Percentiles rank a stretch among this genome's conserved stretches.
Evolutionary conservation across 306 rosid genomes (phyloP).

Genomic region (Malus asiatica): DNA sequence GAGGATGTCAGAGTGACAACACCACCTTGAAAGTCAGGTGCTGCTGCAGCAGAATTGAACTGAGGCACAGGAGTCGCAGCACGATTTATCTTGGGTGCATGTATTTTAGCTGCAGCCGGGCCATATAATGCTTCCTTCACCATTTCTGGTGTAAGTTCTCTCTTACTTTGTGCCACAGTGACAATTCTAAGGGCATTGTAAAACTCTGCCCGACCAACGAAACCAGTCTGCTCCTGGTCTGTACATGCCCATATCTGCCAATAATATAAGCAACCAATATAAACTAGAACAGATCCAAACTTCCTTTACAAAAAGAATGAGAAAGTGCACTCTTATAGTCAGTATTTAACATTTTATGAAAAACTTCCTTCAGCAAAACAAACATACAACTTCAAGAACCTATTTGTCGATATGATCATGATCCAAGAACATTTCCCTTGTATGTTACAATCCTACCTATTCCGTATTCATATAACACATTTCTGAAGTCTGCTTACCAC

Average conservation of each 20-base stretch:
- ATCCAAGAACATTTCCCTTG: no score
- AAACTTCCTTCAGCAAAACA: no score
- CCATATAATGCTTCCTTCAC: slow-evolving; percentile 90
- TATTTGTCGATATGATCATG: no score
- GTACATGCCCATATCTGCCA: slow-evolving; percentile 83
- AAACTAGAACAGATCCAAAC: not conserved
- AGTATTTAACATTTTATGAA: not conserved
- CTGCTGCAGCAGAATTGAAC: no score
- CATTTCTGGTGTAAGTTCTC: slow-evolving; percentile 76
- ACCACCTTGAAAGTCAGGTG: no score
- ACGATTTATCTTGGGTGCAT: slow-evolving; percentile 76
- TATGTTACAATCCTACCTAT: no score
- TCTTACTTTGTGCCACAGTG: slow-evolving; percentile 95
- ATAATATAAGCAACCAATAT: slow-evolving; percentile 14
- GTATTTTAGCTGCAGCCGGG: slow-evolving; percentile 85
- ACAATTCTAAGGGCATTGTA: slow-evolving; percentile 96
- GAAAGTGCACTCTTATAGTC: no score
- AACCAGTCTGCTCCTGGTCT: slow-evolving; percentile 64
- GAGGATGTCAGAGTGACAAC: slow-evolving; percentile 21
- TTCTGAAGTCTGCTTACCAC: no score
- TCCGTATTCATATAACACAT: no score
- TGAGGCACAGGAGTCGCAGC: slow-evolving; percentile 5
- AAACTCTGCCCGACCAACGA: slow-evolving; percentile 80
- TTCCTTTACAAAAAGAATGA: not conserved
- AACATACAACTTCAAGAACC: no score